phyloP scores from a whole-genome alignment of 225 moss, liverwort and hornwort species.

The Polytrichum commune region DNA sequence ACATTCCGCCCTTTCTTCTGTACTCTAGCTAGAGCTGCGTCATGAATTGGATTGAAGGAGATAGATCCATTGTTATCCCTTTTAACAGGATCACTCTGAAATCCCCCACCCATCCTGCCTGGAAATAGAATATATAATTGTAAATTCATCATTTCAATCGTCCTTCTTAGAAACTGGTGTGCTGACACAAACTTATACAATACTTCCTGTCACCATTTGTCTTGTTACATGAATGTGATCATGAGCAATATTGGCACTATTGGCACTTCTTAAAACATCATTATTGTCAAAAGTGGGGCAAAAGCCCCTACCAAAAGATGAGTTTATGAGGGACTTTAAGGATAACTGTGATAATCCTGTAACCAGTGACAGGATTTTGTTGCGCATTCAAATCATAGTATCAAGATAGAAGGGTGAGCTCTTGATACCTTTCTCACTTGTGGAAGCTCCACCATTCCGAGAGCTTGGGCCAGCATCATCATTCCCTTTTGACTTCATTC shows the following conservation, averaged over 20 bases:
- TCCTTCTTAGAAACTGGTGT: not conserved
- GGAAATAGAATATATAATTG: constrained; percentile 5
- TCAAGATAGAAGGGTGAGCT: too few species aligned
- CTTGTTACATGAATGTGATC: not conserved
- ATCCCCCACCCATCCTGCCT: constrained; percentile 22
- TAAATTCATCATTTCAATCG: not conserved
- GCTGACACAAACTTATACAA: not conserved
- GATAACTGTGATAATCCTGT: too few species aligned
- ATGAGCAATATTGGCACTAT: not conserved
- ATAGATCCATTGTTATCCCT: constrained; percentile 20
- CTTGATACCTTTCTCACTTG: constrained; percentile 34
- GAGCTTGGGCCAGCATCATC: constrained; percentile 16
- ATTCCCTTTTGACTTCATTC: constrained; percentile 18
- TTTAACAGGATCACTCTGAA: constrained; percentile 17
- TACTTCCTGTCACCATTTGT: too few species aligned
- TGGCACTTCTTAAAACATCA: too few species aligned
- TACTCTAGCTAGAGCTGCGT: constrained; percentile 33
- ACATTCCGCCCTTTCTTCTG: constrained; percentile 41
- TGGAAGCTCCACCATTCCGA: constrained; percentile 27
- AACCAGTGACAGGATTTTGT: too few species aligned
- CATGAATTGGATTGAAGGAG: constrained; percentile 34
- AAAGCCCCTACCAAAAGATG: too few species aligned
- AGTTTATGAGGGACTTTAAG: too few species aligned
- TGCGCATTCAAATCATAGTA: too few species aligned
- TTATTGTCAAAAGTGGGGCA: too few species aligned